Evolutionary conservation across 345 rosid genomes (phyloP).

Genomic region (Psidium friedrichsthalianum): DNA sequence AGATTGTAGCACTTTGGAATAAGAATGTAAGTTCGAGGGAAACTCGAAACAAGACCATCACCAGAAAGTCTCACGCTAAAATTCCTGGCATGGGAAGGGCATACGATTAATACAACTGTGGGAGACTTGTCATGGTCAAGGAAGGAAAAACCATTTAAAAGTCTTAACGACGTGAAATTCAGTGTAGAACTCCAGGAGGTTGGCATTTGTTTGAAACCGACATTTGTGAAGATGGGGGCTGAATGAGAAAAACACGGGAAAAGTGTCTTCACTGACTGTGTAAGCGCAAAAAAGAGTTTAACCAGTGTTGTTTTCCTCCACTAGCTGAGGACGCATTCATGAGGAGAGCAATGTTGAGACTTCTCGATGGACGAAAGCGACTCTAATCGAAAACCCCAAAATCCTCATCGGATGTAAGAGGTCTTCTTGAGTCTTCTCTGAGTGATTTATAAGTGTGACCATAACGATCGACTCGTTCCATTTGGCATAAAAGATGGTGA

Average conservation of each 20-base stretch:
- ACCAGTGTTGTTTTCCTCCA: too few relatives aligned
- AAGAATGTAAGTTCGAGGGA: not conserved
- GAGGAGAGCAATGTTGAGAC: not conserved
- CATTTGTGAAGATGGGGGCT: not conserved
- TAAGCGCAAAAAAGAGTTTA: too few relatives aligned
- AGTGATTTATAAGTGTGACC: too few relatives aligned
- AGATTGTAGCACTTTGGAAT: not conserved
- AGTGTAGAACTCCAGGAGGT: not conserved
- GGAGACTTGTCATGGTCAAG: not conserved
- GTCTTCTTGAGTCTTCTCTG: too few relatives aligned
- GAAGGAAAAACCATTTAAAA: not conserved
- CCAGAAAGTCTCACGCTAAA: too few relatives aligned
- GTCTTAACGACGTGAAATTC: not conserved
- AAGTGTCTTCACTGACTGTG: too few relatives aligned
- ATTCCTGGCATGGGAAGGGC: not conserved
- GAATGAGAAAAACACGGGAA: not conserved
- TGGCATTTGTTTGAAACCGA: not conserved
- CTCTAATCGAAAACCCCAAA: not conserved
- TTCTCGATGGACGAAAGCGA: not conserved
- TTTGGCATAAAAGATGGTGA: too few relatives aligned
- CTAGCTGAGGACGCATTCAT: not conserved
- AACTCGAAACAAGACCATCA: not conserved
- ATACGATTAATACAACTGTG: fast-evolving
- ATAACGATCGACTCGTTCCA: too few relatives aligned
- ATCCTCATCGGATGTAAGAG: too few relatives aligned